Evolutionary conservation across 176 grass and related monocot species (phyloP), one percentile per base, ranked within the genome.

Genomic region (Avena atlantica): DNA sequence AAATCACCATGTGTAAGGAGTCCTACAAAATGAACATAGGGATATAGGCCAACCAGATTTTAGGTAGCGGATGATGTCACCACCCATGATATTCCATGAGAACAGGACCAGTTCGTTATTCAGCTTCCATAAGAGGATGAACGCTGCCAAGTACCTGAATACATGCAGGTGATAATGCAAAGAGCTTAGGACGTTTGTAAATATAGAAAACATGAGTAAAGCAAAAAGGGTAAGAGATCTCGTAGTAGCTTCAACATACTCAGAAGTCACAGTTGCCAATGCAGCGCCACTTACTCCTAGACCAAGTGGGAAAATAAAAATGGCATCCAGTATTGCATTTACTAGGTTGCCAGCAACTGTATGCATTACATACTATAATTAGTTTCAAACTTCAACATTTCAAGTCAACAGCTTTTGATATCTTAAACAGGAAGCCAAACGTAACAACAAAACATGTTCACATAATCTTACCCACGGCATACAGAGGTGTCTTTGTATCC

Each of bases 401-500:
- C 74, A 76, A 76, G 25, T 76, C 24, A 76, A 75, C 16, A 53
- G 14, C 14, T 31, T 55, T 19, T 55, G 8, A 27, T 29, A 76
- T 20, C 74, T 76, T 34, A 55, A 76, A 17, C 15, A 55, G 24
- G 49, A 76, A 55, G 74, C 0, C 47, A 75, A 29, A 76, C 50
- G 17, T 55, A 76, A 76, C 25, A 76, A 55, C 8, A 76, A 74
- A 25, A 27, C 10, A 47, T 27, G 52, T 27, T 78, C 15, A 55
- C 68, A 37, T 42, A 80, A 42, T 74, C 82, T 60, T 85, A 98
- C 95, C 88, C 31, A 98, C 79, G 86, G 93, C 96, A 94, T 92
- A 98, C 83, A 98, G 66, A 24, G 96, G 96, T 71, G 96, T 98
- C 78, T 91, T 98, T 58, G 93, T 98, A 89, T 98, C 96, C 82